Conservation (phyloP, 768 basidiomycete genomes). For the Russula emetica region DNA sequence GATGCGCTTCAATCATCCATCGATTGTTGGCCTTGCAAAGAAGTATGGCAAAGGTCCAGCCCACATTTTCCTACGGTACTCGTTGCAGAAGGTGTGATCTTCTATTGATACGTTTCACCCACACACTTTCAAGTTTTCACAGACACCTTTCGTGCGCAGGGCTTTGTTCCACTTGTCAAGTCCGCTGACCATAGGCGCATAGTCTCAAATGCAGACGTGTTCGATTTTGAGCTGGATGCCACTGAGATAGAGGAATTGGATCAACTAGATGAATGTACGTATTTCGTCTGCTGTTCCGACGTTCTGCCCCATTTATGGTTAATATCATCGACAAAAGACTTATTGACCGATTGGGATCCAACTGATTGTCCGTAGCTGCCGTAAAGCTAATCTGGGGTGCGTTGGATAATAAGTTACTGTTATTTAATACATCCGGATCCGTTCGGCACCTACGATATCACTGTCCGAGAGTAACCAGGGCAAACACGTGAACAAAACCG, state of each 20-base stretch:
- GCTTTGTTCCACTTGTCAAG: constrained; percentile 64
- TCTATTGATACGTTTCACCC: neutral
- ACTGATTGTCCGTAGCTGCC: constrained; percentile 32
- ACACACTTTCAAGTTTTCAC: too few relatives aligned
- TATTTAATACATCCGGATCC: neutral
- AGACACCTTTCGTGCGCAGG: constrained; percentile 33
- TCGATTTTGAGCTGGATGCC: constrained; percentile 52
- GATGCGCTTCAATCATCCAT: constrained; percentile 57
- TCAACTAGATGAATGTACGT: constrained; percentile 49
- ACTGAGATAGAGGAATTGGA: constrained; percentile 51
- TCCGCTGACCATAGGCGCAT: constrained; percentile 53
- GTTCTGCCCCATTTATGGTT: neutral
- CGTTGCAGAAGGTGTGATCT: constrained; percentile 62
- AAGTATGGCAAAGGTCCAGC: constrained; percentile 53
- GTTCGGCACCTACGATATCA: neutral
- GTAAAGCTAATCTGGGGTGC: constrained; percentile 9
- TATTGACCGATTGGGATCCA: constrained; percentile 46
- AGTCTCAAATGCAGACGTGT: constrained; percentile 54
- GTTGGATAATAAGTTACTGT: neutral
- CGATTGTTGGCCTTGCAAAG: constrained; percentile 42
- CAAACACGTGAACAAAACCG: neutral
- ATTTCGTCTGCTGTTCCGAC: neutral
- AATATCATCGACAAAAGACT: constrained; percentile 29
- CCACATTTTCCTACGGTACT: constrained; percentile 65
- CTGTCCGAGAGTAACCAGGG: neutral